These are phyloP conservation scores for Aspergillus pseudotamarii DNA, from an alignment of 2,329 filamentous ascomycete species.

Conservation along the genomic window DNA sequence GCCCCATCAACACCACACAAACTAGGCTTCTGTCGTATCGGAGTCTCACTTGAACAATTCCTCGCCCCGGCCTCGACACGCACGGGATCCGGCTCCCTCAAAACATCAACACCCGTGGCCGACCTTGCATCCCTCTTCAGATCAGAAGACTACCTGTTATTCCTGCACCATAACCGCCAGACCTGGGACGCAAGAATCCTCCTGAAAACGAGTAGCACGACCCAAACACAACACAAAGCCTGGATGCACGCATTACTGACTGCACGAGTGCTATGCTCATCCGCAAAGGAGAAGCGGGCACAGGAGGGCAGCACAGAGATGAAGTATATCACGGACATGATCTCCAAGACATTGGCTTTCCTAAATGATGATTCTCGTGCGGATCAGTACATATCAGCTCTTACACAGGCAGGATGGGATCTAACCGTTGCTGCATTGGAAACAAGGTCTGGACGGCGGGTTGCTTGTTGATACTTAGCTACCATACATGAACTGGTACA, in stretches of 20 bases:
- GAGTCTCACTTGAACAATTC: conserved; percentile 48
- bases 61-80: conserved; percentile 19
- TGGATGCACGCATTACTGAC: conserved; percentile 64
- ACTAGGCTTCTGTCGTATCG: conserved; percentile 60
- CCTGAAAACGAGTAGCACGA: conserved; percentile 60
- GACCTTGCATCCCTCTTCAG: conserved; percentile 55
- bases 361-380: conserved; percentile 48
- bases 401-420: conserved; percentile 66
- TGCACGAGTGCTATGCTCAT: conserved; percentile 33
- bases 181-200: conserved; percentile 58
- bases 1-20: not conserved
- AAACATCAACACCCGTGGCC: conserved; percentile 46
- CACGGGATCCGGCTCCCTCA: conserved; percentile 23
- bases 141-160: conserved; percentile 63
- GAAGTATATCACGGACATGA: conserved; percentile 33
- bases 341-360: conserved; percentile 47
- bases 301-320: not conserved
- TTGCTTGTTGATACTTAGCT: conserved; percentile 18
- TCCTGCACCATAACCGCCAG: conserved; percentile 45
- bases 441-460: conserved; percentile 57
- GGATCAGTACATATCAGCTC: conserved; percentile 43
- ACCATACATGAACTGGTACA: not conserved
- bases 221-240: conserved; percentile 58
- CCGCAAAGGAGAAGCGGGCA: not conserved
- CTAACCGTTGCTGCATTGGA: conserved; percentile 66